Evolutionary conservation across 768 basidiomycete genomes (phyloP).

Genomic region (Termitomyces sp.): DNA sequence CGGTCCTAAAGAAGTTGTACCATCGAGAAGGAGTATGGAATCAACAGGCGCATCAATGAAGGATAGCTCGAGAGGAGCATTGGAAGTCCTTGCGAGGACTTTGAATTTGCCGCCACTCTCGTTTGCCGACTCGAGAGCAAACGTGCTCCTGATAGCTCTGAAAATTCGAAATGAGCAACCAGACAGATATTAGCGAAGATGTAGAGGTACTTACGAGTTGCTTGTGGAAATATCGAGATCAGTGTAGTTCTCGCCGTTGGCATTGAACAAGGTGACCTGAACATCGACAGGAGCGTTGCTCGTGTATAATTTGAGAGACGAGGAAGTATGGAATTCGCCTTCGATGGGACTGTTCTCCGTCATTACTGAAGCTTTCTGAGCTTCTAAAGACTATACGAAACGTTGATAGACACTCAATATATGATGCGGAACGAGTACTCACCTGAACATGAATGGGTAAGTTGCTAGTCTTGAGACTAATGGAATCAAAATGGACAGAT

Average conservation of each 20-base stretch:
- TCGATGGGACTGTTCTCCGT: constrained; percentile 46
- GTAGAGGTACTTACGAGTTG: constrained; percentile 37
- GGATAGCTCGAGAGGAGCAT: constrained; percentile 9
- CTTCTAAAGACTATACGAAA: constrained; percentile 30
- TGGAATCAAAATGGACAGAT: constrained; percentile 36
- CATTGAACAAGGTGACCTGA: constrained; percentile 37
- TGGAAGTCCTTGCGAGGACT: constrained; percentile 13
- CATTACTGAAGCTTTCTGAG: constrained; percentile 24
- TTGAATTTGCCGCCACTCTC: constrained; percentile 19
- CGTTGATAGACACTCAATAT: background rate
- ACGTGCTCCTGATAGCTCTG: constrained; percentile 9
- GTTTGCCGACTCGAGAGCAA: constrained; percentile 13
- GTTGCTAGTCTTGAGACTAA: constrained; percentile 37
- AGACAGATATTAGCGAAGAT: background rate
- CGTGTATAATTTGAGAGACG: constrained; percentile 31
- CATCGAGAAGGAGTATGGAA: constrained; percentile 18
- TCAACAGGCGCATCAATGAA: constrained; percentile 18
- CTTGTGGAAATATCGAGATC: constrained; percentile 28
- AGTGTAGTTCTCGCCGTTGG: constrained; percentile 21
- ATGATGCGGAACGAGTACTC: constrained; percentile 12
- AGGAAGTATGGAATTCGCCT: constrained; percentile 42
- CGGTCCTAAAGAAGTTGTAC: constrained; percentile 14
- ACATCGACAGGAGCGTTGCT: constrained; percentile 41
- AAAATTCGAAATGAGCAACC: background rate
- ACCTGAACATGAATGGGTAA: constrained; percentile 34